Evolutionary conservation across 108 stramenopile species (phyloP).

Genomic region (Skeletonema potamos): DNA sequence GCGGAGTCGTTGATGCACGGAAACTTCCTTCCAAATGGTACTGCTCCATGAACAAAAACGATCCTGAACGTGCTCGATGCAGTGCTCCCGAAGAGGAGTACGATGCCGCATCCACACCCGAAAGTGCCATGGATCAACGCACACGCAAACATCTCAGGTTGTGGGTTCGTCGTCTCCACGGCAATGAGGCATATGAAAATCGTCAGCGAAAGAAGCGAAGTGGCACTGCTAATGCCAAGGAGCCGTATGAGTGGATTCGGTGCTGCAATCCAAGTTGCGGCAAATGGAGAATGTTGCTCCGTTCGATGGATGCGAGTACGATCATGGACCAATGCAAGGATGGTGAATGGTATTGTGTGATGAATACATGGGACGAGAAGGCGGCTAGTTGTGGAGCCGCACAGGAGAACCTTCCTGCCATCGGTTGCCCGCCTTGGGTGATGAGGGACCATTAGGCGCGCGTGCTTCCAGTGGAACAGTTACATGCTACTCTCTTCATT

Average conservation of each 20-base stretch:
- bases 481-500: not conserved
- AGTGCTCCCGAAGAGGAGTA: slow-evolving; percentile 90
- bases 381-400: slow-evolving; percentile 87
- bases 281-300: slow-evolving; percentile 80
- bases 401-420: slow-evolving; percentile 83
- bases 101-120: slow-evolving; percentile 73
- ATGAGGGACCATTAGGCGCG: slow-evolving; percentile 56
- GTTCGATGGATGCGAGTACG: slow-evolving; percentile 75
- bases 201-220: slow-evolving; percentile 69
- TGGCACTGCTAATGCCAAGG: slow-evolving; percentile 53
- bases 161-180: slow-evolving; percentile 82
- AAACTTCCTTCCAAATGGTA: slow-evolving; percentile 88
- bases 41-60: slow-evolving; percentile 89
- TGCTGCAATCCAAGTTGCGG: slow-evolving; percentile 88
- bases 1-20: slow-evolving; percentile 84
- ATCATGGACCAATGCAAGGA: slow-evolving; percentile 66
- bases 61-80: slow-evolving; percentile 83
- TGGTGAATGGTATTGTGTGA: slow-evolving; percentile 91
- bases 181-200: slow-evolving; percentile 82
- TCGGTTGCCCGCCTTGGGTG: slow-evolving; percentile 90
- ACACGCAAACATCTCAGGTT: slow-evolving; percentile 83
- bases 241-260: slow-evolving; percentile 87
- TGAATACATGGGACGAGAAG: slow-evolving; percentile 94
- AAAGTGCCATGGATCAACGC: slow-evolving; percentile 79
- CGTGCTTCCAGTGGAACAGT: not conserved